These are phyloP conservation scores for Tricholoma flavovirens DNA, from an alignment of 768 basidiomycete species.

Conservation along the genomic window DNA sequence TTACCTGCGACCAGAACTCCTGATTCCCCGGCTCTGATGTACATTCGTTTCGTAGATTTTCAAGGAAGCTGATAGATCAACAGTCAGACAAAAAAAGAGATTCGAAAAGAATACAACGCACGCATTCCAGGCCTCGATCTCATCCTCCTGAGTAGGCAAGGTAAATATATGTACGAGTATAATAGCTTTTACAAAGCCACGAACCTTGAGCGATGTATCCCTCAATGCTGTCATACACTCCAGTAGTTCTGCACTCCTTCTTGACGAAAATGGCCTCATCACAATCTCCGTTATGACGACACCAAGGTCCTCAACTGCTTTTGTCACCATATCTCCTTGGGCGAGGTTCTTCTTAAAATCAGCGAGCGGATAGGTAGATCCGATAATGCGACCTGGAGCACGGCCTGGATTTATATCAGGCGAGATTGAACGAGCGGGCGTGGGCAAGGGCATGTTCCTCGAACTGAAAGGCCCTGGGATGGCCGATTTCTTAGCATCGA, in stretches of 20 bases:
- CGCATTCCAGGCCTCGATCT: constrained; percentile 79
- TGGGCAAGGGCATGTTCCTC: constrained; percentile 34
- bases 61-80: constrained; percentile 46
- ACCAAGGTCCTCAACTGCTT: constrained; percentile 79
- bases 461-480: constrained; percentile 13
- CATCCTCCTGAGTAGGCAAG: constrained; percentile 54
- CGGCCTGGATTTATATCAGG: constrained; percentile 43
- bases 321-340: constrained; percentile 74
- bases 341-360: constrained; percentile 73
- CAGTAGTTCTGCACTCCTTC: constrained; percentile 63
- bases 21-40: constrained; percentile 48
- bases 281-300: constrained; percentile 68
- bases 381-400: constrained; percentile 70
- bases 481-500: constrained; percentile 20
- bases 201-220: constrained; percentile 56
- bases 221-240: constrained; percentile 69
- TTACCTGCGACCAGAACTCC: constrained; percentile 61
- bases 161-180: not conserved
- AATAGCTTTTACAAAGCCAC: constrained; percentile 12
- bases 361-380: constrained; percentile 61
- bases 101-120: constrained; percentile 25
- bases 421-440: constrained; percentile 48
- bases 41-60: constrained; percentile 53
- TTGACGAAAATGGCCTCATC: constrained; percentile 61
- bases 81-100: not conserved